Evolutionary conservation across 345 rosid genomes (phyloP), one percentile per base, ranked within the genome.

Genomic region (Viola odorata): DNA sequence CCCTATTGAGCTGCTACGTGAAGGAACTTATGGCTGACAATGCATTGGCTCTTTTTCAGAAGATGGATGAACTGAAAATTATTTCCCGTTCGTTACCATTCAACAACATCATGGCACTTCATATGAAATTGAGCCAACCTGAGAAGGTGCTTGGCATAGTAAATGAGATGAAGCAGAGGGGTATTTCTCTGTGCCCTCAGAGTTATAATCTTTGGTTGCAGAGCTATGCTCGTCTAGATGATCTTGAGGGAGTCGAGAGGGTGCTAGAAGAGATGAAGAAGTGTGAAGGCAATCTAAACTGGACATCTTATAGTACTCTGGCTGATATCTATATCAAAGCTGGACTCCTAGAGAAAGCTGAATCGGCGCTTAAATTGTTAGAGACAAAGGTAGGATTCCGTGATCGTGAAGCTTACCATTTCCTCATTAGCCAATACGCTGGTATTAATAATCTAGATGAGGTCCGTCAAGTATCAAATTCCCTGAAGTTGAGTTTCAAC

Each of bases 1-100:
- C 91, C 1, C 84, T 88, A 50, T 70, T 91, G 66, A 82, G 72
- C 70, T 82, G 85, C 70, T 89, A 89, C 64, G 82, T 89, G 73
- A 63, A 51, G 38, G 76, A 72, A 61, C 71, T 65, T 4, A 64
- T 71, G 70, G 69, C 70, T 50, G 86, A 84, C 38, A 81, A 87
- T 54, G 95, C 96, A 23, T 57, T 71, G 51, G 56, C 73, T 23
- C 81, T 80, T 39, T 89, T 86, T 52, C 44, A 86, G 52, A 48
- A 77, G 63, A 84, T 91, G 95, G 69, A 69, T 61, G 69, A 75
- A 38, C 60, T 78, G 76, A 73, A 69, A 39, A 66, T 77, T 57
- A 57, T 82, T 41, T 13, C 57, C 3, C n/a, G n/a, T 39, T 45
- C 80, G 13, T 67, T 89, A 58, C 75, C 86, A 12, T 85, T 75